phyloP scores from a whole-genome alignment of 352 stramenopile genomes.

The Phytophthora ohioensis region DNA sequence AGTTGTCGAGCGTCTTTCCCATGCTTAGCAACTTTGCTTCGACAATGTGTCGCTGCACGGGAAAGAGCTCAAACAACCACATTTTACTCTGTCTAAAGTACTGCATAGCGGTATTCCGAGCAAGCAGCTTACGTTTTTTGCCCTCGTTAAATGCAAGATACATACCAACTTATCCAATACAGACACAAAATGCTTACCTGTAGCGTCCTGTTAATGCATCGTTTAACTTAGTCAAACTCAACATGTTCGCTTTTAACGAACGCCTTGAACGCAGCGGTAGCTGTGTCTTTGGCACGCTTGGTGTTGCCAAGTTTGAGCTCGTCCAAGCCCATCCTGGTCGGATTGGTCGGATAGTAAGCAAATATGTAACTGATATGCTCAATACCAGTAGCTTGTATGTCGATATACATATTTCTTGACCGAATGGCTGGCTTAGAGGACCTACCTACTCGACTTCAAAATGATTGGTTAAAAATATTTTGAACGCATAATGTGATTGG shows the following conservation, averaged over 20 bases:
- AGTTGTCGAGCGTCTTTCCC: background rate
- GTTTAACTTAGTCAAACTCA: conserved; percentile 22
- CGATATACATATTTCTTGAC: conserved; percentile 22
- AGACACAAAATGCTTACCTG: background rate
- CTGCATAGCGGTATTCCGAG: background rate
- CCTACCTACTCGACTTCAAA: background rate
- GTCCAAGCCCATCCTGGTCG: conserved; percentile 18
- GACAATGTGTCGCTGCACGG: conserved; percentile 11
- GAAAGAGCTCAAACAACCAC: conserved; percentile 6
- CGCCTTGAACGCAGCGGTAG: conserved; percentile 15
- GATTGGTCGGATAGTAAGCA: conserved; percentile 22
- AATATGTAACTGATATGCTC: conserved; percentile 31
- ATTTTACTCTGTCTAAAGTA: background rate
- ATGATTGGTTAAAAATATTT: conserved; percentile 7
- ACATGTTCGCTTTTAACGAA: conserved; percentile 29
- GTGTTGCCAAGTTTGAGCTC: conserved; percentile 30
- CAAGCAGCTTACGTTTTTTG: background rate
- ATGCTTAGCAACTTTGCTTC: conserved; percentile 16
- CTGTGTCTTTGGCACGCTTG: conserved; percentile 13
- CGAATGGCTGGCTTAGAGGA: conserved; percentile 19
- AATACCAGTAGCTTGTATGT: conserved; percentile 10
- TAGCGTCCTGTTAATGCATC: conserved; percentile 16
- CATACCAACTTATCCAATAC: no score
- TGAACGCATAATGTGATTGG: conserved; percentile 4
- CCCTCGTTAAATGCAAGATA: no score